These are phyloP conservation scores for Penicillium verrucosum DNA, from an alignment of 2,329 filamentous ascomycete species.

Conservation along the genomic window DNA sequence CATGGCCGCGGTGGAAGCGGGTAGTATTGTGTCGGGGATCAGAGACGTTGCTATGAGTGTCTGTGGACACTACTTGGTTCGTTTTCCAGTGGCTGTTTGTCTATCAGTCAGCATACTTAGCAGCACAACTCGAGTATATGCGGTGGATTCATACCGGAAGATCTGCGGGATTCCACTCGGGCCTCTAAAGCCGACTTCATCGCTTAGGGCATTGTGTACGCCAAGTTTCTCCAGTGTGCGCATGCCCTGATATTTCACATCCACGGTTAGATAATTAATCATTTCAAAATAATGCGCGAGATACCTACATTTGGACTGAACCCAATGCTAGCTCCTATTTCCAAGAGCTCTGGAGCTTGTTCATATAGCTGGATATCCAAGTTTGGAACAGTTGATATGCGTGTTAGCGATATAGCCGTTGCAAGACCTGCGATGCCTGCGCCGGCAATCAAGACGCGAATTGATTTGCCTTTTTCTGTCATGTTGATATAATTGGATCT, in stretches of 20 bases:
- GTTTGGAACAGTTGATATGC: slow-evolving; percentile 17
- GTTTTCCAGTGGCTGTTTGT: slow-evolving; percentile 41
- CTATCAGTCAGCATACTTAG: background rate
- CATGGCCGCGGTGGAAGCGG: slow-evolving; percentile 49
- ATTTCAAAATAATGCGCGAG: no score
- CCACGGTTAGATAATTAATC: background rate
- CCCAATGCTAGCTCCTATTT: slow-evolving; percentile 18
- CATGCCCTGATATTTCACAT: slow-evolving; percentile 34
- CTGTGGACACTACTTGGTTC: slow-evolving; percentile 46
- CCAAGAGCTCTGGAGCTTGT: slow-evolving; percentile 38
- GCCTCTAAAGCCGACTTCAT: slow-evolving; percentile 41
- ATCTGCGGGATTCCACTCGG: slow-evolving; percentile 47
- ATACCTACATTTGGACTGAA: slow-evolving; percentile 47
- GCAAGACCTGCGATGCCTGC: slow-evolving; percentile 52
- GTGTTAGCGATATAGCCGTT: slow-evolving; percentile 45
- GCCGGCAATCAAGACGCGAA: slow-evolving; percentile 48
- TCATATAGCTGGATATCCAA: slow-evolving; percentile 52
- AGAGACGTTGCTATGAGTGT: slow-evolving; percentile 31
- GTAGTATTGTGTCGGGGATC: slow-evolving; percentile 42
- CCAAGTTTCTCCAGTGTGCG: slow-evolving; percentile 52
- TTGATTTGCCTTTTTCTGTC: background rate
- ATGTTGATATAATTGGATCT: background rate
- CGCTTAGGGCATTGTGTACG: slow-evolving; percentile 46
- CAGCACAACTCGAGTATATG: background rate
- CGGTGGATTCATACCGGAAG: slow-evolving; percentile 34